Evolutionary conservation across 1,284 basidiomycete genomes (phyloP), one percentile per base, ranked within the genome.

Genomic region (Xerocomus alliaceus): DNA sequence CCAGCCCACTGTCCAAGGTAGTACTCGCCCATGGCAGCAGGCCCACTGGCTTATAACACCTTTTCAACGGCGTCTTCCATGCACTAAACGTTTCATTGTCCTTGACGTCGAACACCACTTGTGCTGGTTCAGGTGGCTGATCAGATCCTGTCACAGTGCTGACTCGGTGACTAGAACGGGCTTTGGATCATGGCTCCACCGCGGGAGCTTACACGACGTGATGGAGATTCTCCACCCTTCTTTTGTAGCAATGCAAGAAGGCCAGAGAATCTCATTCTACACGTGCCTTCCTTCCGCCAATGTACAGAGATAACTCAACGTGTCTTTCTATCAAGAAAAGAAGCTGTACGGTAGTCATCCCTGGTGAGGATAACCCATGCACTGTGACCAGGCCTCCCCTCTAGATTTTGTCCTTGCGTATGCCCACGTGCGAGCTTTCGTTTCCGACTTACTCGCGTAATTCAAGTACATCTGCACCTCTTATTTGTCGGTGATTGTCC

Each of bases 221-320:
- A 50, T 62, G 53, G 56, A 31, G 68, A 73, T 71, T 70, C 71
- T 66, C 68, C 69, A 66, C 28, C 26, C 71, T 73, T 70, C 70
- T 51, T 61, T 72, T 60, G 58, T 56, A 71, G 49, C 59, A 61
- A 61, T 58, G 61, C 56, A 58, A 32, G 71, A 71, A 65, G 49
- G 29, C 29, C 42, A 62, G 58, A 51, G 71, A 70, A 66, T 68
- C 65, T 49, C 59, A 24, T 56, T 46, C 37, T 53, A 60, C 65
- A 71, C 68, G 69, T 69, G 64, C 55, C 58, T 51, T 58, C 52
- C 26, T 32, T 34, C 51, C 24, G 54, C 51, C 22, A 29, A 45
- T 42, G 50, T 46, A 44, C 32, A 62, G 29, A 47, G 57, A 67
- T 49, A 56, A 53, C 26, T 41, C 68, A 57, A 50, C 48, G 12